phyloP scores from a whole-genome alignment of 495 filamentous ascomycete species.

The Chaetomium tenue region DNA sequence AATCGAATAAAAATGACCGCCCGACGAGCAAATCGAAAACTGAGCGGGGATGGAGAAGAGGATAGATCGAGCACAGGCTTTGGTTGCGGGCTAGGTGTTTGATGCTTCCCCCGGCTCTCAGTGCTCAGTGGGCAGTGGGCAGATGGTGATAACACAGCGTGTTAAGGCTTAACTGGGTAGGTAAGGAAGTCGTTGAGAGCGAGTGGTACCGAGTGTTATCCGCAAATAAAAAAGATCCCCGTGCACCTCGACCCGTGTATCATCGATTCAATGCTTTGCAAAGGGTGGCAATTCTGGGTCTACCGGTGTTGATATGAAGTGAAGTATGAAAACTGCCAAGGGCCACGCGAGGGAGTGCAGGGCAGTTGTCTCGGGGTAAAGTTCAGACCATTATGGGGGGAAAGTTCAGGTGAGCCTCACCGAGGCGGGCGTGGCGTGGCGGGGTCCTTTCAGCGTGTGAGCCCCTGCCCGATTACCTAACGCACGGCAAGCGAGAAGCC shows the following conservation, averaged over 20 bases:
- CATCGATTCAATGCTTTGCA: slow-evolving; percentile 4
- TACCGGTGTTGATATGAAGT: neutral
- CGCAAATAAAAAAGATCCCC: slow-evolving; percentile 14
- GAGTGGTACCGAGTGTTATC: slow-evolving; percentile 1
- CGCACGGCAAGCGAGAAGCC: neutral
- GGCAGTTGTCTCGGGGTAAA: neutral
- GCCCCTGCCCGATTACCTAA: slow-evolving; percentile 17
- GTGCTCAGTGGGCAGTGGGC: too few relatives aligned
- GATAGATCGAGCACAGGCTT: too few relatives aligned
- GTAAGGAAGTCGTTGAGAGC: neutral
- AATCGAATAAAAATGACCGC: neutral
- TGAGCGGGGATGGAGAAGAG: too few relatives aligned
- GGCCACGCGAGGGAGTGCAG: neutral
- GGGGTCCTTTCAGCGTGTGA: neutral
- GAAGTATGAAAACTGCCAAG: neutral
- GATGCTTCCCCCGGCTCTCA: neutral
- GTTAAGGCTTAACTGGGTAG: neutral
- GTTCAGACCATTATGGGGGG: neutral
- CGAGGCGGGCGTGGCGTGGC: too few relatives aligned
- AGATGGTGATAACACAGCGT: neutral
- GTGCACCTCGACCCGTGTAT: neutral
- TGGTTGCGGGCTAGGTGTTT: neutral
- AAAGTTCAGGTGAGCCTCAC: slow-evolving; percentile 20
- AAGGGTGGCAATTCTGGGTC: neutral
- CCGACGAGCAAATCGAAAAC: neutral